A percentile compares a stretch with the other conserved stretches of the same genome.
These are phyloP conservation scores for Myxozyma udenii DNA, from an alignment of 805 yeast species.

Conservation along the genomic window DNA sequence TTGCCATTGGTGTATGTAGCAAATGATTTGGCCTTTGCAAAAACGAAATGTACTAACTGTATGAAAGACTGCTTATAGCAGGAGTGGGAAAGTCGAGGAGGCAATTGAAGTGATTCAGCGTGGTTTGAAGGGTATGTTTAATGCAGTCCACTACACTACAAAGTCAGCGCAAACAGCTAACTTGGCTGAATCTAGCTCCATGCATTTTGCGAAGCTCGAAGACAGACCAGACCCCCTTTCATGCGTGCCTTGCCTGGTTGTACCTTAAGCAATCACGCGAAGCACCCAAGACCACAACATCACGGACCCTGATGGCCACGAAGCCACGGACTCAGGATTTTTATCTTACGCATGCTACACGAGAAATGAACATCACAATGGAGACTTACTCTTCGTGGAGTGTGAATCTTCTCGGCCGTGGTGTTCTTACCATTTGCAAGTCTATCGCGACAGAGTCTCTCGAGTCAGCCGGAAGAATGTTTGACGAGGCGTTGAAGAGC, in stretches of 20 bases:
- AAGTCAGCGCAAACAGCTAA: neutral
- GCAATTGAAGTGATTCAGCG: slow-evolving; percentile 61
- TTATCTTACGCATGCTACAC: slow-evolving; percentile 45
- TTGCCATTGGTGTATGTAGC: slow-evolving; percentile 56
- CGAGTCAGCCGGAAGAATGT: slow-evolving; percentile 67
- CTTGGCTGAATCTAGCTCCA: slow-evolving; percentile 6
- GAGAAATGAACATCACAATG: slow-evolving; percentile 47
- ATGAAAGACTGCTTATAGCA: slow-evolving; percentile 60
- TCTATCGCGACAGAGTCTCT: slow-evolving; percentile 50
- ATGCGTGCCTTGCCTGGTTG: slow-evolving; percentile 72
- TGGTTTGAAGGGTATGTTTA: slow-evolving; percentile 47
- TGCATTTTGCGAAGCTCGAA: slow-evolving; percentile 33
- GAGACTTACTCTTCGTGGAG: slow-evolving; percentile 47
- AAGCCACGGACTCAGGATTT: slow-evolving; percentile 33
- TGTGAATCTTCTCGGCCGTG: slow-evolving; percentile 61
- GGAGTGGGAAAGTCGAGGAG: slow-evolving; percentile 55
- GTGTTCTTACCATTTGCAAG: slow-evolving; percentile 47
- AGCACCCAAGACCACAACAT: slow-evolving; percentile 31
- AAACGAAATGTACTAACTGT: neutral
- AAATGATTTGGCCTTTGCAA: neutral
- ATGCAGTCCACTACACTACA: neutral
- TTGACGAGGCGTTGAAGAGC: slow-evolving; percentile 55
- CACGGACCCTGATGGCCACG: slow-evolving; percentile 4
- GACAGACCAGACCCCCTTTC: slow-evolving; percentile 51
- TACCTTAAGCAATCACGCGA: slow-evolving; percentile 38